These are phyloP conservation scores for Thozetella sp. DNA, from an alignment of 495 filamentous ascomycete genomes.

Conservation along the genomic window DNA sequence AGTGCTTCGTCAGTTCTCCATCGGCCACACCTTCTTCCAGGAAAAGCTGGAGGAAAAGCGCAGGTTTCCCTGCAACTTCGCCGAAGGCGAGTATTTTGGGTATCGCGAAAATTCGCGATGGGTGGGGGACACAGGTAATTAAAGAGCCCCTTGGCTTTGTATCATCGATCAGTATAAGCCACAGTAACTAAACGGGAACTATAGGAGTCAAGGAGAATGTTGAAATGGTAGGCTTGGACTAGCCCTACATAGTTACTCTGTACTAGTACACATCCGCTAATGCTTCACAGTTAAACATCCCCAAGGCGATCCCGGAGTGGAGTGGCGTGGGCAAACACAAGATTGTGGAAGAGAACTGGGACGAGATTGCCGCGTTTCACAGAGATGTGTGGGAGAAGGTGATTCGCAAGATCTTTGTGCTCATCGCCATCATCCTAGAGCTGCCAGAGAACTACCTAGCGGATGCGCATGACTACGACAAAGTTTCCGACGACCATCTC, in stretches of 20 bases:
- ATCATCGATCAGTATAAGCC: background rate
- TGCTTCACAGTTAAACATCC: constrained; percentile 48
- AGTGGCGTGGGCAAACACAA: constrained; percentile 30
- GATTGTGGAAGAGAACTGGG: constrained; percentile 23
- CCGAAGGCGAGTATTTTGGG: constrained; percentile 45
- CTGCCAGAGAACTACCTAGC: constrained; percentile 47
- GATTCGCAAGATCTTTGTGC: constrained; percentile 41
- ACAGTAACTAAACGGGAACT: background rate
- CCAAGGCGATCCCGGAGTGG: constrained; percentile 38
- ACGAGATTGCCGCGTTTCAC: constrained; percentile 20
- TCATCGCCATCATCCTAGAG: constrained; percentile 51
- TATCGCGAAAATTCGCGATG: constrained; percentile 45
- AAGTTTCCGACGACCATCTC: constrained; percentile 44
- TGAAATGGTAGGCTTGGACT: constrained; percentile 50
- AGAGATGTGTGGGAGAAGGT: constrained; percentile 20
- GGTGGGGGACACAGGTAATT: constrained; percentile 36
- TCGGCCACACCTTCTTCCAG: constrained; percentile 42
- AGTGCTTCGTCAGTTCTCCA: constrained; percentile 37
- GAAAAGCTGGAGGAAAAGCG: constrained; percentile 25
- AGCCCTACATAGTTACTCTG: too few species aligned
- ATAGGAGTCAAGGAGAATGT: constrained; percentile 42
- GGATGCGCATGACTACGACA: constrained; percentile 44
- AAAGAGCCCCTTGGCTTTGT: background rate
- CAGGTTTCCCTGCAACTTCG: constrained; percentile 40
- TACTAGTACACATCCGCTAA: background rate